Percentiles rank a stretch among this genome's conserved stretches.
Evolutionary conservation across 768 basidiomycete genomes (phyloP).

Genomic region (Naganishia vishniacii): DNA sequence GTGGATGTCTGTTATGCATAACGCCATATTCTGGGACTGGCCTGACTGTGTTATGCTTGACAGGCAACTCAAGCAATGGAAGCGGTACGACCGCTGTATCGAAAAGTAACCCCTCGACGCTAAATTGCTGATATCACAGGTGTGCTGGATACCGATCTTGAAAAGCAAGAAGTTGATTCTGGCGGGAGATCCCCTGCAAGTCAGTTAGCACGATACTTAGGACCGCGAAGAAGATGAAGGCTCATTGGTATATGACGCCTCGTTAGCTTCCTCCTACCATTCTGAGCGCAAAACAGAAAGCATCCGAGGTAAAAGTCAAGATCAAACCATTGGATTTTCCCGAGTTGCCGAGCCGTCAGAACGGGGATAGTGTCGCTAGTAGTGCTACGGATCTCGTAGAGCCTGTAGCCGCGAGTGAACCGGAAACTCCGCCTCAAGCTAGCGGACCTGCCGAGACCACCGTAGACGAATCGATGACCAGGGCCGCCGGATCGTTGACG

Average conservation of each 20-base stretch:
- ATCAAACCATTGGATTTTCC: slow-evolving; percentile 19
- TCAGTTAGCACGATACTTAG: slow-evolving; percentile 18
- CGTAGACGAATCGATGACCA: no score
- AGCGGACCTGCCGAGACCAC: no score
- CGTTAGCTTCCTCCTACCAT: slow-evolving; percentile 81
- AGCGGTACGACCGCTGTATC: slow-evolving; percentile 56
- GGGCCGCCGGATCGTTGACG: no score
- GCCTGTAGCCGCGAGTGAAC: not conserved
- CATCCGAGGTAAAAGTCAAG: slow-evolving; percentile 32
- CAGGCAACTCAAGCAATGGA: slow-evolving; percentile 88
- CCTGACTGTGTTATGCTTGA: no score
- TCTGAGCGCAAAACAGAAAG: slow-evolving; percentile 58
- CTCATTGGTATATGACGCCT: not conserved
- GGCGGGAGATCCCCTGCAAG: slow-evolving; percentile 85
- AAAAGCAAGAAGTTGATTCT: slow-evolving; percentile 83
- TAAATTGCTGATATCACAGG: slow-evolving; percentile 50
- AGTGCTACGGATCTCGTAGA: no score
- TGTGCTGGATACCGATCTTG: slow-evolving; percentile 92
- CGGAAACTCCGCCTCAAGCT: not conserved
- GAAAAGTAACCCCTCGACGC: slow-evolving; percentile 16
- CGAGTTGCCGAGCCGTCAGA: not conserved
- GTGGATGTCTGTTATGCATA: not conserved
- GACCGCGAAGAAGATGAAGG: no score
- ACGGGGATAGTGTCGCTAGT: not conserved
- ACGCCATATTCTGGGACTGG: not conserved